Evolutionary conservation across 2,329 filamentous ascomycete species (phyloP).

Genomic region (Diaporthe citriasiana): DNA sequence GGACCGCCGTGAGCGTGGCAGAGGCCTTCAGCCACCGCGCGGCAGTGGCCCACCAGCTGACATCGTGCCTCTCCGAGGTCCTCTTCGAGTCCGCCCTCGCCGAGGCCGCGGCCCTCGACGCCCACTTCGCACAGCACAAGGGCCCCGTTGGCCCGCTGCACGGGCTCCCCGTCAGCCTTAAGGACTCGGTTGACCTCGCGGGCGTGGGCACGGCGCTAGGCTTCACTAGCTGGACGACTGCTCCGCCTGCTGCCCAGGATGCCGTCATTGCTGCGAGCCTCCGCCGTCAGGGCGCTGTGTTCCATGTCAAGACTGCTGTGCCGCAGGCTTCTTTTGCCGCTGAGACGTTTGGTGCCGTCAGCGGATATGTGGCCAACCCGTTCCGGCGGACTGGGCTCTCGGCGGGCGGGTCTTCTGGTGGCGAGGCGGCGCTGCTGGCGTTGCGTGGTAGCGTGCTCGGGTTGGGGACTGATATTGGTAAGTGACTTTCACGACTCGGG

Average conservation of each 20-base stretch:
- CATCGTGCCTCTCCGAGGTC: constrained; percentile 62
- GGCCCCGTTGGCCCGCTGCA: constrained; percentile 71
- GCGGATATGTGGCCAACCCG: constrained; percentile 67
- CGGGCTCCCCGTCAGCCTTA: constrained; percentile 69
- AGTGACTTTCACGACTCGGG: neutral
- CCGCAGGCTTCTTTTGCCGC: constrained; percentile 52
- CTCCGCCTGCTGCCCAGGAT: neutral
- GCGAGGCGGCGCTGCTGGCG: constrained; percentile 60
- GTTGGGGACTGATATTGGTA: constrained; percentile 57
- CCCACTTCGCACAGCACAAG: constrained; percentile 54
- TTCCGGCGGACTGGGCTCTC: constrained; percentile 68
- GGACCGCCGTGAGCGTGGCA: constrained; percentile 53
- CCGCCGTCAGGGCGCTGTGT: constrained; percentile 71
- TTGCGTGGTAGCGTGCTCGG: constrained; percentile 52
- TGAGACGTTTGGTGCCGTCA: constrained; percentile 16
- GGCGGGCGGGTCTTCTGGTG: constrained; percentile 75
- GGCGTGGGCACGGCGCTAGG: constrained; percentile 51
- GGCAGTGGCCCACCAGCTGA: constrained; percentile 63
- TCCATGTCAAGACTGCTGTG: constrained; percentile 80
- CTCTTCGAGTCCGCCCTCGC: constrained; percentile 63
- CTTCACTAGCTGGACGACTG: constrained; percentile 40
- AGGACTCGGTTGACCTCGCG: constrained; percentile 72
- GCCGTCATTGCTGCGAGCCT: constrained; percentile 66
- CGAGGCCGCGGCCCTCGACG: constrained; percentile 61
- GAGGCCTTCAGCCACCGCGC: constrained; percentile 66